phyloP scores from a whole-genome alignment of 768 basidiomycete genomes.

The Mycena leptocephala region DNA sequence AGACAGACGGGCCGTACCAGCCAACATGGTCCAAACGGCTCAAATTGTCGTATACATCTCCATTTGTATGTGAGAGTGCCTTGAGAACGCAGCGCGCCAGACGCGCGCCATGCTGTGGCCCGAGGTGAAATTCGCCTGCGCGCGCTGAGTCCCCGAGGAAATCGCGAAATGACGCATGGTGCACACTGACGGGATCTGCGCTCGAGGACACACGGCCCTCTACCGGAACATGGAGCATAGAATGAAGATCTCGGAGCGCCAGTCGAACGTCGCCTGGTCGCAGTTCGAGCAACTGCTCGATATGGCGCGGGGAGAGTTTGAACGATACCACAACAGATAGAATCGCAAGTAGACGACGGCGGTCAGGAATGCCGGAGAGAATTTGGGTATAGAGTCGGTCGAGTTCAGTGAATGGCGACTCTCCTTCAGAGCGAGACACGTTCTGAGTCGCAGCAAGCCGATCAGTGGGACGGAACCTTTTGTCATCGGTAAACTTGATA shows the following conservation, averaged over 20 bases:
- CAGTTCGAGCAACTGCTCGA: not conserved
- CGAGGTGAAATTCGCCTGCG: not conserved
- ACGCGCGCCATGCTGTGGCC: not conserved
- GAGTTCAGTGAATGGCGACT: not conserved
- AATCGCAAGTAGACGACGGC: not conserved
- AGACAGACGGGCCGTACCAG: not conserved
- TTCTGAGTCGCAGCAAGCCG: not conserved
- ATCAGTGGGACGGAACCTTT: not conserved
- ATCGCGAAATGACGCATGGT: slow-evolving; percentile 2
- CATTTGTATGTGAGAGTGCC: not conserved
- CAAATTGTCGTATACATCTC: too few relatives aligned
- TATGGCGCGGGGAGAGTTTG: not conserved
- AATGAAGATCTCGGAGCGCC: not conserved
- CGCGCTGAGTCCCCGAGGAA: not conserved
- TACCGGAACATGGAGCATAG: not conserved
- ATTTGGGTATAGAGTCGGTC: not conserved
- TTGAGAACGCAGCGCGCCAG: not conserved
- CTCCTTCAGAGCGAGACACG: not conserved
- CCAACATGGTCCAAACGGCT: too few relatives aligned
- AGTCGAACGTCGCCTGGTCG: not conserved
- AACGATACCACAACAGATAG: not conserved
- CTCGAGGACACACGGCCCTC: too few relatives aligned
- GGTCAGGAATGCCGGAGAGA: not conserved
- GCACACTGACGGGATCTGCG: not conserved
- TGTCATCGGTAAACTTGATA: not conserved